phyloP scores from a whole-genome alignment of 805 yeast species.

The Pichia cabralensis region DNA sequence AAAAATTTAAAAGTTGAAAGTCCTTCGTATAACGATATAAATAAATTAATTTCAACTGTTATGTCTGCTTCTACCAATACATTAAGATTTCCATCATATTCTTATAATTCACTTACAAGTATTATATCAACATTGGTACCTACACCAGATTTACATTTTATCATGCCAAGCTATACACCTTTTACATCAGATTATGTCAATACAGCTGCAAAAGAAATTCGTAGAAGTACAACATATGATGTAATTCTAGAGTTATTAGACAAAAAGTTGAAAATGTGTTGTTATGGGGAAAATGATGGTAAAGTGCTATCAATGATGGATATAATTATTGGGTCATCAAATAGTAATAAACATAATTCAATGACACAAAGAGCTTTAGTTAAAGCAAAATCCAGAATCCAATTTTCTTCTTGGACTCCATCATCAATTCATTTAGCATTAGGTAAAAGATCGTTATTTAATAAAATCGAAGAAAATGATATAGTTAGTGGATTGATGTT shows the following conservation, averaged over 20 bases:
- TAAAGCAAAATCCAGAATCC: slow-evolving; percentile 52
- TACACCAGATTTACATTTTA: slow-evolving; percentile 71
- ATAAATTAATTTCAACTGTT: slow-evolving; percentile 76
- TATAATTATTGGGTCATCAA: slow-evolving; percentile 48
- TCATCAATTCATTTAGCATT: slow-evolving; percentile 69
- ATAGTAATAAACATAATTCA: slow-evolving; percentile 2
- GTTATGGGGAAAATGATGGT: slow-evolving; percentile 31
- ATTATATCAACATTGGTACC: slow-evolving; percentile 77
- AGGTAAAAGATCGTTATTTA: slow-evolving; percentile 62
- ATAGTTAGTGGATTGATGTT: slow-evolving; percentile 72
- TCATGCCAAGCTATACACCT: slow-evolving; percentile 66
- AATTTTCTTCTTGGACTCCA: slow-evolving; percentile 82
- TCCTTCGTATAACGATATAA: slow-evolving; percentile 69
- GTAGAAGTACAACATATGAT: slow-evolving; percentile 74
- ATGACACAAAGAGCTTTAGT: slow-evolving; percentile 45
- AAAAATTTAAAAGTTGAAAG: slow-evolving; percentile 44
- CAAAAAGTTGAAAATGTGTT: slow-evolving; percentile 66
- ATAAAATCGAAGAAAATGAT: slow-evolving; percentile 24
- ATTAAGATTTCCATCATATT: slow-evolving; percentile 72
- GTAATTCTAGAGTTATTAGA: slow-evolving; percentile 74
- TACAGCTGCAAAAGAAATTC: slow-evolving; percentile 39
- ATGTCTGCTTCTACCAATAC: slow-evolving; percentile 82
- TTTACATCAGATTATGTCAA: slow-evolving; percentile 48
- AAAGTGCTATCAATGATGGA: slow-evolving; percentile 56
- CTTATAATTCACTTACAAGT: slow-evolving; percentile 78